These are phyloP conservation scores for Penicillium parvum DNA, from an alignment of 495 filamentous ascomycete species.

Conservation along the genomic window DNA sequence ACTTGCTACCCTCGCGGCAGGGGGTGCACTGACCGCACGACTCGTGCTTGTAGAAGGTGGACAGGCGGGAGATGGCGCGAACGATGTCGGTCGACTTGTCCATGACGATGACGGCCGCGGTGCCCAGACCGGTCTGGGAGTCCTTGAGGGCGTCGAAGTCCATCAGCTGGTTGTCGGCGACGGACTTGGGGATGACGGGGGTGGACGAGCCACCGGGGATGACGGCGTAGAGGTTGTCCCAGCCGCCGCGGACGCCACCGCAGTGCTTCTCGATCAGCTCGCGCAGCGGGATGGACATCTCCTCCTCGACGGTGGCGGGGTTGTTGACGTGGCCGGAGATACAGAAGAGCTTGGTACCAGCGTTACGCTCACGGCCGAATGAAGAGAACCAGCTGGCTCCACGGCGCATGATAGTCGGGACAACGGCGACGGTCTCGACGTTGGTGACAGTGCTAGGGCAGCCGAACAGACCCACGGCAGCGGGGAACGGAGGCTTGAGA, in stretches of 20 bases:
- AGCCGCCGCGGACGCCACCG: constrained; percentile 91
- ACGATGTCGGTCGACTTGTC: constrained; percentile 96
- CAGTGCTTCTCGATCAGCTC: constrained; percentile 98
- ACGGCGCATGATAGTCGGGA: constrained; percentile 91
- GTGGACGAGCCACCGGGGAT: constrained; percentile 97
- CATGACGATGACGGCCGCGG: constrained; percentile 98
- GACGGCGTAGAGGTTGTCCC: constrained; percentile 93
- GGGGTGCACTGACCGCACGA: constrained; percentile 97
- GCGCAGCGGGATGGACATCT: constrained; percentile 92
- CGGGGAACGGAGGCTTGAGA: constrained; percentile 97
- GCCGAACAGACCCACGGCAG: constrained; percentile 93
- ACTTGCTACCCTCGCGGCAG: constrained; percentile 94
- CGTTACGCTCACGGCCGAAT: constrained; percentile 92
- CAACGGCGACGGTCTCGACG: constrained; percentile 93
- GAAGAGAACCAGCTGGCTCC: constrained; percentile 87
- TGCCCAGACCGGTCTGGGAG: constrained; percentile 92
- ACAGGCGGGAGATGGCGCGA: constrained; percentile 84
- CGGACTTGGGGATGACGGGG: constrained; percentile 79
- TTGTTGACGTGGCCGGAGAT: constrained; percentile 99
- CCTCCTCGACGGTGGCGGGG: constrained; percentile 94
- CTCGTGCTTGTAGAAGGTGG: constrained; percentile 97
- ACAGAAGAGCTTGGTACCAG: constrained; percentile 96
- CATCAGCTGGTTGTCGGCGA: constrained; percentile 95
- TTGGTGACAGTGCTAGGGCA: constrained; percentile 98
- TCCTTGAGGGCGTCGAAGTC: constrained; percentile 99